Evolutionary conservation across 306 rosid genomes (phyloP).

Genomic region (Cucumis sativus): Cucumber_9930_V3 NC_026655.2:19681501-19682000

Average conservation of each 20-base stretch:
- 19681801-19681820: background rate
- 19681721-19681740: too few relatives aligned
- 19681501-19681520: too few relatives aligned
- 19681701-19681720: background rate
- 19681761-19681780: background rate
- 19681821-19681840: background rate
- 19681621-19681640: background rate
- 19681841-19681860: background rate
- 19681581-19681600: background rate
- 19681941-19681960: too few relatives aligned
- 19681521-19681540: background rate
- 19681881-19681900: too few relatives aligned
- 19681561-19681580: background rate
- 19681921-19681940: too few relatives aligned
- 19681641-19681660: background rate
- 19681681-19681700: background rate
- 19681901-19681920: too few relatives aligned
- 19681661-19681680: background rate
- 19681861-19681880: too few relatives aligned
- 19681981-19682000: too few relatives aligned
- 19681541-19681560: background rate
- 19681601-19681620: background rate
- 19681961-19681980: too few relatives aligned
- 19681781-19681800: background rate
- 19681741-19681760: too few relatives aligned